A percentile compares a stretch with the other conserved stretches of the same genome.
phyloP scores from a whole-genome alignment of 192 early-diverging fungal genomes.

The Umbelopsis isabellina region DNA sequence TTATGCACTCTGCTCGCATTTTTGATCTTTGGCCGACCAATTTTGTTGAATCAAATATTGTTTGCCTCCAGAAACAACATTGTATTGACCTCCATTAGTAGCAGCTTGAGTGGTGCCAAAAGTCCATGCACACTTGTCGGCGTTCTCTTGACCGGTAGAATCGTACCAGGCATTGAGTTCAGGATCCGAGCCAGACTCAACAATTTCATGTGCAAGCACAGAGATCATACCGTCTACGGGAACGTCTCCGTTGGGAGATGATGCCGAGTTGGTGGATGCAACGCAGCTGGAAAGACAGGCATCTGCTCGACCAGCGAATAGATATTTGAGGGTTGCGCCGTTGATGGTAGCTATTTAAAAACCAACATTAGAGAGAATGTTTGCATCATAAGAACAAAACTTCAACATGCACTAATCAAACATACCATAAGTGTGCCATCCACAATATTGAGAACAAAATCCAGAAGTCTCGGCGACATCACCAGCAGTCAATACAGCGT shows the following conservation, averaged over 20 bases:
- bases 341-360: conserved; percentile 5
- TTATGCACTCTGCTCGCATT: conserved; percentile 22
- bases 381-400: background rate
- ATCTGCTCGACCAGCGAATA: conserved; percentile 25
- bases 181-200: conserved; percentile 36
- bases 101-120: conserved; percentile 23
- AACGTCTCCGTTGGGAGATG: conserved; percentile 33
- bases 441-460: conserved; percentile 25
- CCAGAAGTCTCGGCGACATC: conserved; percentile 15
- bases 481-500: conserved; percentile 21
- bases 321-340: conserved; percentile 10
- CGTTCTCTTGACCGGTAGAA: conserved; percentile 35
- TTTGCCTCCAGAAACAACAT: conserved; percentile 31
- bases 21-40: conserved; percentile 29
- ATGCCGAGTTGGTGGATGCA: conserved; percentile 8
- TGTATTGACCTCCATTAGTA: conserved; percentile 29
- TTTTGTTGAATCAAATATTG: conserved; percentile 38
- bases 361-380: background rate
- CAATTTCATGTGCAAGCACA: conserved; percentile 41
- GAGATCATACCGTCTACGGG: conserved; percentile 44
- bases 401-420: background rate
- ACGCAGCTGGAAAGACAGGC: background rate
- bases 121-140: conserved; percentile 37
- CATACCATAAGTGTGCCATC: conserved; percentile 18
- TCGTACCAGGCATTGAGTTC: conserved; percentile 35